Evolutionary conservation across 73 alveolate genomes (phyloP), one percentile per base, ranked within the genome.

Genomic region (Paramecium primaurelia): DNA sequence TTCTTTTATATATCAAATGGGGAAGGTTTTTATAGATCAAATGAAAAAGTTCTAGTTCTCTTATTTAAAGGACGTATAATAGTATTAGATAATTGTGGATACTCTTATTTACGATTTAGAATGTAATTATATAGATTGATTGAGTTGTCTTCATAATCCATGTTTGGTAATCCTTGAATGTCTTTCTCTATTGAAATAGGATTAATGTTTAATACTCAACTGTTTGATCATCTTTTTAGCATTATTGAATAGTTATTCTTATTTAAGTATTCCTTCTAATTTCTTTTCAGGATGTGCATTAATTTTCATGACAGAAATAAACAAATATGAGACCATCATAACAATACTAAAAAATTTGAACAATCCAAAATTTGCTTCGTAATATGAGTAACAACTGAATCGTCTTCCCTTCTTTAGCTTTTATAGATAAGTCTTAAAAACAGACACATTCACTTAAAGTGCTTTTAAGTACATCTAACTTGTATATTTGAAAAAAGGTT

Each of bases 261-360:
- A 8, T 64, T 34, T 28, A 25, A 64, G 47, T 28, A 64, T 64
- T 12, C 47, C 47, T 64, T 64, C 84, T 32, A 64, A 34, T 34
- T 32, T 64, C 47, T 34, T 64, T 64, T 64, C 84, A 32, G 84
- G 84, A 64, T 64, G 84, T 34, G 47, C 49, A 64, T 64, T 64
- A 64, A 64, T 64, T 64, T 64, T 64, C 84, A 64, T 64, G 84
- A 64, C 84, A 32, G 84, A 64, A 64, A 32, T 64, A 64, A 54
- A 54, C 32, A 54, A 54, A 54, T 54, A 54, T 18, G 69, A 54
- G 69, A 18, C 69, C 32, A 54, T 54, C 25, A 18, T 54, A 4
- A 54, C 69, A 1, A 54, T 54, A 20, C 69, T 54, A 7, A 54
- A 54, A 54, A 54, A 54, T 54, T 25, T 54, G 47, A 64, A 64